Percentiles rank a stretch among this genome's conserved stretches.
Evolutionary conservation across 1,139 yeast genomes (phyloP).

Genomic region (Diutina ranongensis): DNA sequence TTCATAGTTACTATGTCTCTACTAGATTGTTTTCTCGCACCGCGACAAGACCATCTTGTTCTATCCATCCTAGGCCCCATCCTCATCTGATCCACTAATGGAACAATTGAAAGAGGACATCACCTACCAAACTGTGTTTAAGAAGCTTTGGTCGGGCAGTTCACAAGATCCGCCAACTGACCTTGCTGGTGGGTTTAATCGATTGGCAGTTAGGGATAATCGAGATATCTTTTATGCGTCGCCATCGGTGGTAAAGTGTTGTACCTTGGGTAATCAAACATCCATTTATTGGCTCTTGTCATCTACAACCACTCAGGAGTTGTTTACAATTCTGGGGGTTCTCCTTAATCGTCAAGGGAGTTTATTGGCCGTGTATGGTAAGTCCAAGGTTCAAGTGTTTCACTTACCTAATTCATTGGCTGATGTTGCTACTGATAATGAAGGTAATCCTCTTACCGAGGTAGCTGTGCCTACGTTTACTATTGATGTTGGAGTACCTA

Average conservation of each 20-base stretch:
- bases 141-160: not conserved
- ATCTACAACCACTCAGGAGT: not conserved
- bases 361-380: not conserved
- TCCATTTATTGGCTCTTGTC: not conserved
- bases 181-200: not conserved
- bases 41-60: too few relatives aligned
- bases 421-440: not conserved
- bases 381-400: not conserved
- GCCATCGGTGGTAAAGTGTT: not conserved
- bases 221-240: not conserved
- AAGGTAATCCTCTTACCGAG: not conserved
- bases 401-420: not conserved
- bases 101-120: not conserved
- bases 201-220: not conserved
- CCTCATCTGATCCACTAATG: not conserved
- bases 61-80: too few relatives aligned
- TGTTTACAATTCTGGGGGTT: not conserved
- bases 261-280: not conserved
- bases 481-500: not conserved
- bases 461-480: not conserved
- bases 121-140: not conserved
- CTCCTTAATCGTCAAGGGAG: not conserved
- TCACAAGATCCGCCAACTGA: not conserved
- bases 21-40: too few relatives aligned
- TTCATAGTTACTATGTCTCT: too few relatives aligned